Evolutionary conservation across 208 protist species (phyloP), one percentile per base, ranked within the genome.

Genomic region (Leishmania guyanensis): DNA sequence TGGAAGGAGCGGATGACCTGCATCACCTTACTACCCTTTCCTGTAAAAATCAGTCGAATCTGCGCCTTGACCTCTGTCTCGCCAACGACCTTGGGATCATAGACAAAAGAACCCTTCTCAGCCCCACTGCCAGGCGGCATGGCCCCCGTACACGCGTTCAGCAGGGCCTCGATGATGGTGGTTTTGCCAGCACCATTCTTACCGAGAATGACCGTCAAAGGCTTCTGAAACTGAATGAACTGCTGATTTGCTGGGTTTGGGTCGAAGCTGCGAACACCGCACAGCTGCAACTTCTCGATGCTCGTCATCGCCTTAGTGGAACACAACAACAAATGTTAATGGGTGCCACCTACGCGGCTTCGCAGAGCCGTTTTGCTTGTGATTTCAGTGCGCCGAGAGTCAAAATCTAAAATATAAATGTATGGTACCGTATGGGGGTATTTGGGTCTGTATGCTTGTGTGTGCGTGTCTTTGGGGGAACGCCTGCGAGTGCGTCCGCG

Each of bases 191-290:
- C 93, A 43, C 99, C 99, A 91, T 99, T 99, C 36, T 91, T 91
- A 22, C 99, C 99, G 14, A 99, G 92, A 68, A 99, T 99, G 53
- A 99, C 92, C 3, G 99, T 99, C 10, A 99, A 91, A 6, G 99
- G 99, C 82, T 99, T 98, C 66, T 98, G 93, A 80, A 99, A 99
- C 51, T 97, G 81, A 62, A 99, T 99, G 0, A 89, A 94, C 84
- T 98, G 92, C 51, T 85, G 70, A 26, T 96, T 83, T 17, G 85
- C 74, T 3, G 92, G 87, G 50, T 98, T 93, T 0, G 98, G 98
- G 77, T 96, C 90, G 79, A 99, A 99, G 82, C 96, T 99, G 71
- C 99, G 94, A 46, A 99, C 98, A 17, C 99, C 99, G 73, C 93
- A 95, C 22, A 99, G 95, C 33, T 96, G 84, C 54, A 99, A 86